Conservation (phyloP, 208 protist genomes). For the Trichomonas tenax region DNA sequence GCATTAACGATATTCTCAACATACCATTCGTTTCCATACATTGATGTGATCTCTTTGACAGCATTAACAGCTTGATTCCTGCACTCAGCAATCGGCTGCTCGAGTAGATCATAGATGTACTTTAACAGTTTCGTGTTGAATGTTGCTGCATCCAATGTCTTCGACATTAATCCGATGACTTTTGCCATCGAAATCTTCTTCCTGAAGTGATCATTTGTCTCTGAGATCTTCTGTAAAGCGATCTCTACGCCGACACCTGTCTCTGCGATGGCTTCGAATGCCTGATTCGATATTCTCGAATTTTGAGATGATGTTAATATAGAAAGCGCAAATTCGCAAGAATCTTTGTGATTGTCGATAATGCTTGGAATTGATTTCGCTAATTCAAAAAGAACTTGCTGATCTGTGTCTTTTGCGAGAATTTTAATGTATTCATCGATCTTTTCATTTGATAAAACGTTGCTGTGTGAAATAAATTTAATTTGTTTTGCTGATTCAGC, state of each 20-base stretch:
- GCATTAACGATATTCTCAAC: background rate
- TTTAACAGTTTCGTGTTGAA: background rate
- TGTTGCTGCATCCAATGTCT: background rate
- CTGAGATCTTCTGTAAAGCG: background rate
- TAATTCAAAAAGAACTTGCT: background rate
- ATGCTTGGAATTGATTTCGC: background rate
- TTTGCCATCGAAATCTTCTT: background rate
- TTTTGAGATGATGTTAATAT: background rate
- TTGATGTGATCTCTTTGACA: background rate
- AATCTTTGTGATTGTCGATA: background rate
- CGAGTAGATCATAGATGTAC: background rate
- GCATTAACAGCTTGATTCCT: background rate
- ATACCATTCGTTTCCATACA: background rate
- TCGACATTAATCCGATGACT: background rate
- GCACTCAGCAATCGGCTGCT: background rate
- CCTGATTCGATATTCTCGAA: background rate
- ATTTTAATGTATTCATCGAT: background rate
- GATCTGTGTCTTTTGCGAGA: background rate
- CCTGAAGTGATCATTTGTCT: background rate
- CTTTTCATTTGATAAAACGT: background rate
- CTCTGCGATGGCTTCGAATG: background rate
- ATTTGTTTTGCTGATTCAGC: background rate
- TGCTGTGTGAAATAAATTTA: background rate
- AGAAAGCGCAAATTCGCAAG: background rate
- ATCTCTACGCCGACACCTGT: background rate